Evolutionary conservation across 2,329 filamentous ascomycete species (phyloP).

Genomic region (Plectosphaerella sp.): DNA sequence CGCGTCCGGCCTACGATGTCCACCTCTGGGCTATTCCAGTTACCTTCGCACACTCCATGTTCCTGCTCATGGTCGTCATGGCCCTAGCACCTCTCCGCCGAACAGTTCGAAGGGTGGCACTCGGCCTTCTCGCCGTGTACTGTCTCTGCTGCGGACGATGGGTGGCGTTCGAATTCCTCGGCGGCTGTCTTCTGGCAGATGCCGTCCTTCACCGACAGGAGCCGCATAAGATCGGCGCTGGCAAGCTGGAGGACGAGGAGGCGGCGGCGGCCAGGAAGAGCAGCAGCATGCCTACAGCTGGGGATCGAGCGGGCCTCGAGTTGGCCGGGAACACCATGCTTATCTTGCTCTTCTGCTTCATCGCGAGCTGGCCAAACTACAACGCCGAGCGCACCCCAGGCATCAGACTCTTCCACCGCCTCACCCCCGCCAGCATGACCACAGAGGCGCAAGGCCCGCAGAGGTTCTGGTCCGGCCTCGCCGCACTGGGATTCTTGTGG

Average conservation of each 20-base stretch:
- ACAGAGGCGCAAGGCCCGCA: background rate
- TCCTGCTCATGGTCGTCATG: conserved; percentile 50
- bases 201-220: background rate
- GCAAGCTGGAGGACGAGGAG: background rate
- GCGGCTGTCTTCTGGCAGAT: conserved; percentile 1
- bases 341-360: background rate
- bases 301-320: background rate
- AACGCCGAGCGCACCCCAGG: background rate
- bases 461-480: conserved; percentile 1
- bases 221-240: background rate
- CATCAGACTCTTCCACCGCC: background rate
- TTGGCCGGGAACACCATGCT: background rate
- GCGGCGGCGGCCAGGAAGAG: background rate
- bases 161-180: conserved; percentile 4
- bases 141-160: conserved; percentile 3
- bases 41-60: conserved; percentile 53
- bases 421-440: background rate
- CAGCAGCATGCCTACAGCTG: background rate
- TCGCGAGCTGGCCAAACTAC: conserved; percentile 2
- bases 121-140: background rate
- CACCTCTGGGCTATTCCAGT: conserved; percentile 61
- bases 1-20: conserved; percentile 41
- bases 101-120: background rate
- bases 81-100: conserved; percentile 30
- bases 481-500: conserved; percentile 3